These are phyloP conservation scores for Huntiella moniliformis DNA, from an alignment of 2,329 filamentous ascomycete species.

Conservation along the genomic window DNA sequence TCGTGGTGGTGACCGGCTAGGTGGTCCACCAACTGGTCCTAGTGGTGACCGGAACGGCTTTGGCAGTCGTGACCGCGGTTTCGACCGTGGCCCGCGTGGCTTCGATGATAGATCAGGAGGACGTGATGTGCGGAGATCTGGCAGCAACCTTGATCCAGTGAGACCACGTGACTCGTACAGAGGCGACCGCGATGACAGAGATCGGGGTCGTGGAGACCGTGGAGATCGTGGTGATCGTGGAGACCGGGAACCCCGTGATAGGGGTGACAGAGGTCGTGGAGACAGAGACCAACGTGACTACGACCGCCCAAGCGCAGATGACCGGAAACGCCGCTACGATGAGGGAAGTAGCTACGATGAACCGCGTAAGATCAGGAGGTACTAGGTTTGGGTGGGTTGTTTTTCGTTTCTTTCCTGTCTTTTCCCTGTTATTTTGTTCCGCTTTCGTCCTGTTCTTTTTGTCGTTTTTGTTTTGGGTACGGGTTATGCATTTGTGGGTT, in stretches of 20 bases:
- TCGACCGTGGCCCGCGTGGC: constrained; percentile 38
- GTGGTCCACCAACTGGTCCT: constrained; percentile 35
- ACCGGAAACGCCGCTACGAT: constrained; percentile 48
- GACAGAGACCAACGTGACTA: constrained; percentile 24
- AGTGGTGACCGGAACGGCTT: constrained; percentile 28
- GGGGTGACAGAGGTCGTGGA: constrained; percentile 15
- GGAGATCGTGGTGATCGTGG: constrained; percentile 22
- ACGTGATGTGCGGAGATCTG: constrained; percentile 29
- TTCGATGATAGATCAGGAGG: constrained; percentile 38
- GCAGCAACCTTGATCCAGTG: constrained; percentile 72
- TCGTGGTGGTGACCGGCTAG: constrained; percentile 19
- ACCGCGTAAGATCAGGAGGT: constrained; percentile 45
- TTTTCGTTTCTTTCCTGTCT: constrained; percentile 7
- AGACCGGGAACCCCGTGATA: constrained; percentile 3
- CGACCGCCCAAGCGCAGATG: constrained; percentile 39
- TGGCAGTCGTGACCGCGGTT: constrained; percentile 30
- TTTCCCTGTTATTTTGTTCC: constrained; percentile 19
- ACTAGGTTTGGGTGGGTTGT: constrained; percentile 23
- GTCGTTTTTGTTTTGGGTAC: neutral
- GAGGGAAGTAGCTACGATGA: constrained; percentile 72
- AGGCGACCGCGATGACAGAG: constrained; percentile 20
- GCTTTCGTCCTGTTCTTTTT: neutral
- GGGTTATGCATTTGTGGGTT: too few relatives aligned
- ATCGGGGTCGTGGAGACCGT: constrained; percentile 18
- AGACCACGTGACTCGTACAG: constrained; percentile 27